Base-by-base conservation (phyloP, 129 eudicot species). In the Glebionis coronaria region DNA sequence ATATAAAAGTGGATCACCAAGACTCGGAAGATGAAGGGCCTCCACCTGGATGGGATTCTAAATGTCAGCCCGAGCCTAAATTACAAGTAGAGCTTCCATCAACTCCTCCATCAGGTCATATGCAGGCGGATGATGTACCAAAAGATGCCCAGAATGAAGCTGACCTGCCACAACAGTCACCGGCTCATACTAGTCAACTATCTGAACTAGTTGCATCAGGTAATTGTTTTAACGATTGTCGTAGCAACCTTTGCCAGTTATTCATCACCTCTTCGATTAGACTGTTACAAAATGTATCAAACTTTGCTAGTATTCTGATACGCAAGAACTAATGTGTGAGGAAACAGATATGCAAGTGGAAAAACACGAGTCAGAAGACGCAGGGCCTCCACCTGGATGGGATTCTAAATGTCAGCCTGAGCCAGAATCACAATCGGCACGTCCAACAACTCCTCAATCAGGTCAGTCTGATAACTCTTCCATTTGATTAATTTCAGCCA, bases 321-420 rank as follows among this genome's bases (percentile, higher is more conserved):
- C 29, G 23, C 6, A 20, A 20, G 2, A 27, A 23, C 14, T 74
- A 27, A 56, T 44, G 51, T 47, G 23, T 67, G 56, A 65, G 28
- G 12, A 38, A 58, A 12, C 76, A 76, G 75, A 76, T 67, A 64
- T 56, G 14, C 28, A 68, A 44, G 59, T 68, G 73, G 71, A 38
- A 13, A 67, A 35, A 28, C 54, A 70, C 6, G 68, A 78, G 23
- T 73, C 78, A 13, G 87, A 67, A 28, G 81, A 71, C 14, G 77
- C 70, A 9, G 79, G 83, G 40, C 79, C 66, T 6, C 80, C 84
- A 60, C 80, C 80, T 27, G 88, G 82, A 56, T 79, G 82, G 88
- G 77, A 83, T 53, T 20, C 65, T 27, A 19, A 65, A 7, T 18
- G 57, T 71, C 80, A 72, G 20, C 75, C 78, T 1, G 75, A 66